Percentiles rank a stretch among this genome's conserved stretches.
phyloP scores from a whole-genome alignment of 129 eudicot species.

The Kitagawia praeruptora region DNA sequence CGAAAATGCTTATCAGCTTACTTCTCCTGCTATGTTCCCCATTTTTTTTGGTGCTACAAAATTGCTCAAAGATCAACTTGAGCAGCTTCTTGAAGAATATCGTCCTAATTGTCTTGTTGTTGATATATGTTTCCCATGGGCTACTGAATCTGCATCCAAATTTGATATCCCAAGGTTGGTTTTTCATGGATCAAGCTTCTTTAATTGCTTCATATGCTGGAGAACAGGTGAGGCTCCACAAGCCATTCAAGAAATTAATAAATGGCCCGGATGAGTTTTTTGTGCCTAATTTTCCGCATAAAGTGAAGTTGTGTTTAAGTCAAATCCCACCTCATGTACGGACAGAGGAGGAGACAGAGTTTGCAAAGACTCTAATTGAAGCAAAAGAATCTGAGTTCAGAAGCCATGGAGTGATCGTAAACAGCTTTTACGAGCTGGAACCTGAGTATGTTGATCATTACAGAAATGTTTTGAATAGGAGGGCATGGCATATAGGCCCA shows the following conservation, averaged over 20 bases:
- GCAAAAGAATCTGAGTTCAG: background rate
- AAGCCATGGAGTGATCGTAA: slow-evolving; percentile 16
- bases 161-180: too few relatives aligned
- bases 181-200: too few relatives aligned
- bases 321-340: background rate
- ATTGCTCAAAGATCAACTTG: too few relatives aligned
- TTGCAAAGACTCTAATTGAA: background rate
- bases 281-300: slow-evolving; percentile 23
- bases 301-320: slow-evolving; percentile 7
- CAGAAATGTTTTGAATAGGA: slow-evolving; percentile 11
- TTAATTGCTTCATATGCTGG: too few relatives aligned
- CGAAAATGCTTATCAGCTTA: background rate
- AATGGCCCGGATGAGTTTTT: slow-evolving; percentile 17
- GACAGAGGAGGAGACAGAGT: background rate
- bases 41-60: background rate
- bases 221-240: background rate
- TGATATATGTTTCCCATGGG: too few relatives aligned
- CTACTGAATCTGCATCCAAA: too few relatives aligned
- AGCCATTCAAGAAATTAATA: slow-evolving; percentile 10
- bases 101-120: too few relatives aligned
- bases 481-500: slow-evolving; percentile 28
- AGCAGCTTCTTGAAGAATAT: too few relatives aligned
- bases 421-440: slow-evolving; percentile 26
- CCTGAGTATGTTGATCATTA: slow-evolving; percentile 20
- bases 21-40: background rate